Evolutionary conservation across 2,329 filamentous ascomycete genomes (phyloP).

Genomic region (Harringtonia aguacate): DNA sequence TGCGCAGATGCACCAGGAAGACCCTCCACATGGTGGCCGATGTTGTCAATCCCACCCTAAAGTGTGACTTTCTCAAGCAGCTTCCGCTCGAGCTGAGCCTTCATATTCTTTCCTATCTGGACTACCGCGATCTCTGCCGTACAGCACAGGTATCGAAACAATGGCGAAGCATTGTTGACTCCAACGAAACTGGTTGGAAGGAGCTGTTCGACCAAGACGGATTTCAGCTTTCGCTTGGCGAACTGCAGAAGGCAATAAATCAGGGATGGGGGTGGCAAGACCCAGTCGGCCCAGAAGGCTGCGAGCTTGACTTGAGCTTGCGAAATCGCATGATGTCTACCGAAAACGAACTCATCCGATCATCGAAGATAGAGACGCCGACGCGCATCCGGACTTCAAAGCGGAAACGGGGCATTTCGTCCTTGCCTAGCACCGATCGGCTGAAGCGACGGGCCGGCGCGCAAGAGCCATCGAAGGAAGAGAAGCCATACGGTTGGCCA

Average conservation of each 20-base stretch:
- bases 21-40: slow-evolving; percentile 84
- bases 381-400: slow-evolving; percentile 40
- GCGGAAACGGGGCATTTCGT: slow-evolving; percentile 41
- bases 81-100: slow-evolving; percentile 80
- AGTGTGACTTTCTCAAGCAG: slow-evolving; percentile 81
- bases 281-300: slow-evolving; percentile 62
- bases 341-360: slow-evolving; percentile 39
- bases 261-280: slow-evolving; percentile 99
- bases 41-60: slow-evolving; percentile 85
- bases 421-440: slow-evolving; percentile 34
- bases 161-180: slow-evolving; percentile 85
- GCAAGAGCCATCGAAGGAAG: slow-evolving; percentile 34
- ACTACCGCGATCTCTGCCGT: slow-evolving; percentile 75
- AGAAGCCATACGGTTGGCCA: slow-evolving; percentile 26
- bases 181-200: slow-evolving; percentile 94
- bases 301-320: slow-evolving; percentile 68
- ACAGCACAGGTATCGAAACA: slow-evolving; percentile 89
- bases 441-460: slow-evolving; percentile 42
- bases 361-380: slow-evolving; percentile 22
- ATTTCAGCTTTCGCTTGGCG: slow-evolving; percentile 66
- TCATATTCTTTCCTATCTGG: slow-evolving; percentile 78
- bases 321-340: slow-evolving; percentile 40
- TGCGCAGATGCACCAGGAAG: slow-evolving; percentile 77
- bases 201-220: slow-evolving; percentile 79
- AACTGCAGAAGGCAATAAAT: slow-evolving; percentile 73